These are phyloP conservation scores for Aspergillus pseudoviridinutans DNA, from an alignment of 2,329 filamentous ascomycete genomes.

Conservation along the genomic window DNA sequence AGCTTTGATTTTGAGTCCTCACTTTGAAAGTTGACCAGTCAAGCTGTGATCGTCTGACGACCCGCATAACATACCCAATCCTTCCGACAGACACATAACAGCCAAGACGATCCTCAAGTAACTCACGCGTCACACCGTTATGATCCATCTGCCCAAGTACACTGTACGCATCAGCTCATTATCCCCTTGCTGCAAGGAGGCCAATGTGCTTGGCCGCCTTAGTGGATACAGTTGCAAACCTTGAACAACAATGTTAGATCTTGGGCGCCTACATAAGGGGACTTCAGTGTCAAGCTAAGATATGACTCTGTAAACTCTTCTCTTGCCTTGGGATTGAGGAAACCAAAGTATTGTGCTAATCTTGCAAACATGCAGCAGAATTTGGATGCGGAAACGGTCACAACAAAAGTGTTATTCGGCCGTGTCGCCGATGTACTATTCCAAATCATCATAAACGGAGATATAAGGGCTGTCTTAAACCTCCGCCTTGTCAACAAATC, in stretches of 20 bases:
- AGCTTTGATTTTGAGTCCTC: neutral
- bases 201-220: neutral
- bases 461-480: slow-evolving; percentile 17
- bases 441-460: slow-evolving; percentile 25
- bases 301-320: neutral
- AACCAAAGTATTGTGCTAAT: slow-evolving; percentile 1
- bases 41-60: neutral
- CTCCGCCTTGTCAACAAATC: slow-evolving; percentile 24
- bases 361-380: slow-evolving; percentile 4
- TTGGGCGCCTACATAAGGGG: neutral
- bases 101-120: slow-evolving; percentile 1
- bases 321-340: neutral
- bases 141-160: slow-evolving; percentile 4
- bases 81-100: slow-evolving; percentile 2
- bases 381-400: slow-evolving; percentile 8
- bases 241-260: neutral
- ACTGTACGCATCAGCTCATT: slow-evolving; percentile 6
- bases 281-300: neutral
- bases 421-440: slow-evolving; percentile 26
- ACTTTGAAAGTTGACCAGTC: neutral
- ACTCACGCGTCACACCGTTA: slow-evolving; percentile 21
- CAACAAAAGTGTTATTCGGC: slow-evolving; percentile 16
- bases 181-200: slow-evolving; percentile 9
- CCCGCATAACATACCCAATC: neutral
- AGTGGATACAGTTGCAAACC: neutral